Percentiles rank a stretch among this genome's conserved stretches.
These are phyloP conservation scores for Cucurbita moschata DNA, from an alignment of 306 rosid species.

Conservation along the genomic window DNA sequence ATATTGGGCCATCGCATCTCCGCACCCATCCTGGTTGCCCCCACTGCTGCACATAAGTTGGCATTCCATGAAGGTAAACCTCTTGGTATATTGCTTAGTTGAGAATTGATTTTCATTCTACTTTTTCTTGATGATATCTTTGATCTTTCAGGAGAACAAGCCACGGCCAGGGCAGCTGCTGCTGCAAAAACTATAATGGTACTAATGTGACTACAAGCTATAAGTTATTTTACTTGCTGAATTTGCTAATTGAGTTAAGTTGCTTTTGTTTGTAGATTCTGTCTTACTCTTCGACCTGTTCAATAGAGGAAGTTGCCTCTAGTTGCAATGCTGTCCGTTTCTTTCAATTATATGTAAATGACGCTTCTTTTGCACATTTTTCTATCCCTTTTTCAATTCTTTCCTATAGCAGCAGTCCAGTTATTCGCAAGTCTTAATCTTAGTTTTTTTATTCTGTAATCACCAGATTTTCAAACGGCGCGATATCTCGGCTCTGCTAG, in stretches of 20 bases:
- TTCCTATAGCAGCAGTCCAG: background rate
- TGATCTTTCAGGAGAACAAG: slow-evolving; percentile 40
- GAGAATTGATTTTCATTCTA: background rate
- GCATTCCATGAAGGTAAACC: slow-evolving; percentile 51
- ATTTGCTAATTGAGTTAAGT: background rate
- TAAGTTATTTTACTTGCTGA: background rate
- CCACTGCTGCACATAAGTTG: slow-evolving; percentile 34
- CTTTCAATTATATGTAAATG: slow-evolving; percentile 51
- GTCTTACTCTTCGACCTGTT: slow-evolving; percentile 32
- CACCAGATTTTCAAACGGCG: slow-evolving; percentile 39
- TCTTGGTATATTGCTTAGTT: background rate
- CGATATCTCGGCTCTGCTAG: slow-evolving; percentile 29
- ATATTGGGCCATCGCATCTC: slow-evolving; percentile 37
- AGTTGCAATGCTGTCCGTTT: slow-evolving; percentile 62
- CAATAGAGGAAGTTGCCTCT: slow-evolving; percentile 54
- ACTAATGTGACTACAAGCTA: background rate
- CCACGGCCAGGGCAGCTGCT: slow-evolving; percentile 69
- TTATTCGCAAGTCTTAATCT: background rate
- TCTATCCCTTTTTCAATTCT: background rate
- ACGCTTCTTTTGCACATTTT: background rate
- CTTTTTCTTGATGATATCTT: background rate
- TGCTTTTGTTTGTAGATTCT: slow-evolving; percentile 17
- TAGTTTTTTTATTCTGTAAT: background rate
- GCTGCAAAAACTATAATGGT: slow-evolving; percentile 57
- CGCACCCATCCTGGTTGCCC: slow-evolving; percentile 48